Evolutionary conservation across 495 filamentous ascomycete genomes (phyloP).

Genomic region (Hypoxylon trugodes): DNA sequence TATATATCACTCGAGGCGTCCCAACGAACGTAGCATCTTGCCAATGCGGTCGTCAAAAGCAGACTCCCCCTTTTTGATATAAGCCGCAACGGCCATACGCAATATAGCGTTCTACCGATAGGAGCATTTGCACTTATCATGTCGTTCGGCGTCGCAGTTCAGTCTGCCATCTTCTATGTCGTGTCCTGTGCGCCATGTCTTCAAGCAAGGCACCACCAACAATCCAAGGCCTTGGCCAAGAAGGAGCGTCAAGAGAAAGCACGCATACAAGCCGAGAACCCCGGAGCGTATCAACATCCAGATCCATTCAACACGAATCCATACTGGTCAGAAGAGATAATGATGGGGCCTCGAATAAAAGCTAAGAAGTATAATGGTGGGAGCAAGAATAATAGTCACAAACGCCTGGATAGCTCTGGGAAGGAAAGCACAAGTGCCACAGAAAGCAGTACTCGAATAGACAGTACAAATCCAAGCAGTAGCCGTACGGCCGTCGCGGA

Average conservation of each 20-base stretch:
- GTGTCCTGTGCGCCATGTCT: conserved; percentile 83
- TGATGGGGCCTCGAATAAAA: conserved; percentile 73
- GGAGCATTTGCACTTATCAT: conserved; percentile 44
- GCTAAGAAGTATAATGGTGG: conserved; percentile 66
- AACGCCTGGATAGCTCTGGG: conserved; percentile 60
- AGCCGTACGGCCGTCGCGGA: conserved; percentile 29
- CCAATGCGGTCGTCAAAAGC: conserved; percentile 26
- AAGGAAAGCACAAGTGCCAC: conserved; percentile 49
- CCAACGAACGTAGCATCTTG: background rate
- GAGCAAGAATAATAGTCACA: conserved; percentile 58
- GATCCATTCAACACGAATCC: conserved; percentile 83
- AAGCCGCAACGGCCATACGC: conserved; percentile 23
- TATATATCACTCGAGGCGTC: background rate
- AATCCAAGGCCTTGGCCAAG: conserved; percentile 71
- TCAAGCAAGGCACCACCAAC: conserved; percentile 67
- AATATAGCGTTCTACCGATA: background rate
- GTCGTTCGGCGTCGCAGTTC: conserved; percentile 64
- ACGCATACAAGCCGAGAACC: conserved; percentile 69
- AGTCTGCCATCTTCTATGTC: conserved; percentile 89
- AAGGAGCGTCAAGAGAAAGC: conserved; percentile 64
- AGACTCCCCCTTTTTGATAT: conserved; percentile 5
- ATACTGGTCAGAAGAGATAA: conserved; percentile 86
- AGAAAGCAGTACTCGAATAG: conserved; percentile 39
- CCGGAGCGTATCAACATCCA: conserved; percentile 78
- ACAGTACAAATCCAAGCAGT: conserved; percentile 36